Percentiles rank a stretch among this genome's conserved stretches.
These are phyloP conservation scores for Eucalyptus globulus DNA, from an alignment of 345 rosid genomes.

Conservation along the genomic window DNA sequence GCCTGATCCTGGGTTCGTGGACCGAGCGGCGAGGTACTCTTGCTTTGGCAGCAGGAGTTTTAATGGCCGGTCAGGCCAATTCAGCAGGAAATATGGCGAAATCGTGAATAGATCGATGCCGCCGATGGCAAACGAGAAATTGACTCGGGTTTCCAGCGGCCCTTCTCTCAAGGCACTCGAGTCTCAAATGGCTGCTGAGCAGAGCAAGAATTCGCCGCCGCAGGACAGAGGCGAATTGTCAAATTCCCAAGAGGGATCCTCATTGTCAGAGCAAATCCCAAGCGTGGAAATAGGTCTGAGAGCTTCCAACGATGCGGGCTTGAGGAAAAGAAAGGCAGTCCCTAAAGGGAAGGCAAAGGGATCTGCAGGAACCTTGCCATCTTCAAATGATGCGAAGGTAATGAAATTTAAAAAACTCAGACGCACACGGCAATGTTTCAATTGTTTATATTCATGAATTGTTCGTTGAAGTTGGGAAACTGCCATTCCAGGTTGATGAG, in stretches of 20 bases:
- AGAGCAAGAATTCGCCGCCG: slow-evolving; percentile 3
- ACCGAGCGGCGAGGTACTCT: slow-evolving; percentile 62
- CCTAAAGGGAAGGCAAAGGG: slow-evolving; percentile 10
- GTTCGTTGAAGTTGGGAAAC: background rate
- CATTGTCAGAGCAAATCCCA: slow-evolving; percentile 30
- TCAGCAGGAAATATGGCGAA: background rate
- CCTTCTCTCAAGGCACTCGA: slow-evolving; percentile 32
- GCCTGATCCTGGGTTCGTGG: slow-evolving; percentile 70
- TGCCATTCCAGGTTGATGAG: slow-evolving; percentile 18
- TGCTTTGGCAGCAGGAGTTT: slow-evolving; percentile 66
- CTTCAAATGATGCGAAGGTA: background rate
- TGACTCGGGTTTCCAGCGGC: slow-evolving; percentile 54
- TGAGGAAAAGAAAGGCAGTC: slow-evolving; percentile 56
- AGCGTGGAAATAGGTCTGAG: slow-evolving; percentile 2
- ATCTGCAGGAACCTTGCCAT: background rate
- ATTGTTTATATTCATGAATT: background rate
- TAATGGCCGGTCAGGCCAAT: slow-evolving; percentile 31
- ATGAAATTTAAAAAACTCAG: background rate
- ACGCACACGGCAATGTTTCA: background rate
- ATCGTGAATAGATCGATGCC: background rate
- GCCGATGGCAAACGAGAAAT: slow-evolving; percentile 17
- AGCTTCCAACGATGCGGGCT: slow-evolving; percentile 12
- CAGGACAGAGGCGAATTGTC: slow-evolving; percentile 19
- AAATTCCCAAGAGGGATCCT: slow-evolving; percentile 43
- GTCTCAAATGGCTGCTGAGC: slow-evolving; percentile 5